Evolutionary conservation across 208 protist genomes (phyloP).

Genomic region (Acanthamoeba quina): DNA sequence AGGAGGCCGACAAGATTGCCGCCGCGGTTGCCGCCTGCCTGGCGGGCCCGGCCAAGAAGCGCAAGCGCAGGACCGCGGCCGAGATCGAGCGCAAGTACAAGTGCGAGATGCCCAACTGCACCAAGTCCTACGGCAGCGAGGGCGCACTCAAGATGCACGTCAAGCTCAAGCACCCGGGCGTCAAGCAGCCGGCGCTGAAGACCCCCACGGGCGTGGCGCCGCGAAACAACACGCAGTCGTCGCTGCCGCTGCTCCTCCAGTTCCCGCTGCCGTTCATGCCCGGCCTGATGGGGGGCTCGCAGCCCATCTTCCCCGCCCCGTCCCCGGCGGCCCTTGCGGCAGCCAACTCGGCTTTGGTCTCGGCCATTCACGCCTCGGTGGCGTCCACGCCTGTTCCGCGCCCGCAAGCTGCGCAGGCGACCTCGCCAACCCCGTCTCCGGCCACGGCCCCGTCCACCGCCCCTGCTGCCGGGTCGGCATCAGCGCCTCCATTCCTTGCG

Average conservation of each 20-base stretch:
- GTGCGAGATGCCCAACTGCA: constrained; percentile 76
- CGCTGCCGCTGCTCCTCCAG: constrained; percentile 60
- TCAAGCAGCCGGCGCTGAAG: constrained; percentile 62
- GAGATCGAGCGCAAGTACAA: constrained; percentile 80
- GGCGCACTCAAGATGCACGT: constrained; percentile 83
- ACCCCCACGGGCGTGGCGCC: neutral
- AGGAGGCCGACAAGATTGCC: neutral
- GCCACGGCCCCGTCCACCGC: too few species aligned
- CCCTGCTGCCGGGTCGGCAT: too few species aligned
- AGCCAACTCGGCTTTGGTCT: neutral
- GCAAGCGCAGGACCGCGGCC: constrained; percentile 75
- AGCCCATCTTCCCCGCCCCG: constrained; percentile 32
- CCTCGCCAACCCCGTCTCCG: neutral
- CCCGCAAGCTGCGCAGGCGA: neutral
- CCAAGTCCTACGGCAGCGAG: constrained; percentile 82
- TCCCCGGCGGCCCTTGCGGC: neutral
- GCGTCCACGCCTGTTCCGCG: neutral
- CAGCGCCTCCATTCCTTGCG: too few species aligned
- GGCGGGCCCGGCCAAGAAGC: constrained; percentile 9
- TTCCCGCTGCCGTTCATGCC: constrained; percentile 24
- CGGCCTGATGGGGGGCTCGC: neutral
- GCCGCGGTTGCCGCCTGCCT: neutral
- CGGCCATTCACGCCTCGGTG: neutral
- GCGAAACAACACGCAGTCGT: neutral
- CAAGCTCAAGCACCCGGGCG: constrained; percentile 84